Base-by-base conservation (phyloP, 768 basidiomycete genomes). In the Boletus bicolor region DNA sequence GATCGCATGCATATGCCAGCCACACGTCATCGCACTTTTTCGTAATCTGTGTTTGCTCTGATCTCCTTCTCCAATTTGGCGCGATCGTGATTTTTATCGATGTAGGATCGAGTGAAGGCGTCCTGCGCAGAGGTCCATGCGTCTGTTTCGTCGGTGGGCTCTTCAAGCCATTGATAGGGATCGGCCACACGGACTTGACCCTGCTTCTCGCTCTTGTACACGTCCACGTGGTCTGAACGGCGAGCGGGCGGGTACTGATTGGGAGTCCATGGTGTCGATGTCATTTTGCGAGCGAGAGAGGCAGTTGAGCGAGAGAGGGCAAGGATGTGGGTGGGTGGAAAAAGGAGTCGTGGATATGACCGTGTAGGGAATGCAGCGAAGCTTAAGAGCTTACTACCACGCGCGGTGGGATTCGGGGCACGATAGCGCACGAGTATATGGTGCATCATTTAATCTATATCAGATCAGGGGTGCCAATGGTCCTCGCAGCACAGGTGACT, bases 121-220 rank as follows among this genome's bases (percentile, higher is more conserved):
- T 82, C 82, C 65, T 90, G 88, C 8, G 75, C 78, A 26, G 79
- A 74, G 2, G 77, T 83, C 87, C 87, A 89, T 38, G 74, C 65
- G 47, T 85, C 78, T 0, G 85, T 87, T 68, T 91, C 87, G 17
- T 79, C 71, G 28, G 79, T 76, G 60, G 84, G 69, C 30, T 81
- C 73, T 57, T 91, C 87, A 21, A 93, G 76, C 88, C 89, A 91
- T 43, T 80, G 72, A 72, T 89, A 90, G 7, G 89, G 88, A 69
- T 91, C 86, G 5, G 76, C 70, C 0, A 93, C 83, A 38, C 72
- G 73, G 39, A 91, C 85, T 51, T 82, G 65, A 24, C 85, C 88
- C n/a, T 76, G 70, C 44, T 72, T 68, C 61, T 82, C 80, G 69
- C 84, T 87, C 67, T 84, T 79, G 74, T 89, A 93, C 35, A 78